phyloP scores from a whole-genome alignment of 2,329 filamentous ascomycete genomes.

The Epichloe elymi region DNA sequence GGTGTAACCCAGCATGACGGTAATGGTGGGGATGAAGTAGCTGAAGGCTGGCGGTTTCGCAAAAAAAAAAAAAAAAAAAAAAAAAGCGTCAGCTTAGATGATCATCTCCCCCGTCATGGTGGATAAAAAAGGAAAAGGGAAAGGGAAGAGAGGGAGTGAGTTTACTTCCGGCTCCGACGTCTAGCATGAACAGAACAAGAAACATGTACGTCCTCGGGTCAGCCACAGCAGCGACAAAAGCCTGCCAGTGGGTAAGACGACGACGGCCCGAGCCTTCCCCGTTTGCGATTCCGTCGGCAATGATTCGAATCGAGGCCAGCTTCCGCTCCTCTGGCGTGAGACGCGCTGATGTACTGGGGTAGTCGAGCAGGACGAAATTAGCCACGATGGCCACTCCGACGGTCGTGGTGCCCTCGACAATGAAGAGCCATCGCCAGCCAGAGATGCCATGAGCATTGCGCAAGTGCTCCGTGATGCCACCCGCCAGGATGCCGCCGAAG shows the following conservation, averaged over 20 bases:
- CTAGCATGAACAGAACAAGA: constrained; percentile 5
- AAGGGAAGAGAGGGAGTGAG: no score
- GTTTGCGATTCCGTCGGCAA: constrained; percentile 16
- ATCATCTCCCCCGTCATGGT: no score
- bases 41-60: constrained; percentile 21
- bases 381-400: constrained; percentile 36
- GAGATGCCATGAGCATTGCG: constrained; percentile 1
- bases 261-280: constrained; percentile 12
- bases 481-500: constrained; percentile 41
- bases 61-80: no score
- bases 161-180: constrained; percentile 25
- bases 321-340: constrained; percentile 31
- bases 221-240: constrained; percentile 18
- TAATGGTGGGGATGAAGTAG: constrained; percentile 41
- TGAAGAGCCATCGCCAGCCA: constrained; percentile 58
- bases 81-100: no score
- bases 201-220: constrained; percentile 6
- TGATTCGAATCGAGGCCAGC: constrained; percentile 4
- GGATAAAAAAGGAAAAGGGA: no score
- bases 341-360: constrained; percentile 49
- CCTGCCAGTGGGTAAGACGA: constrained; percentile 2
- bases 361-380: constrained; percentile 52
- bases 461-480: no score
- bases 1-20: constrained; percentile 33
- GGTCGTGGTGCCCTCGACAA: constrained; percentile 50